Conservation (phyloP, 345 rosid genomes). For the Eucalyptus tenuipes region DNA sequence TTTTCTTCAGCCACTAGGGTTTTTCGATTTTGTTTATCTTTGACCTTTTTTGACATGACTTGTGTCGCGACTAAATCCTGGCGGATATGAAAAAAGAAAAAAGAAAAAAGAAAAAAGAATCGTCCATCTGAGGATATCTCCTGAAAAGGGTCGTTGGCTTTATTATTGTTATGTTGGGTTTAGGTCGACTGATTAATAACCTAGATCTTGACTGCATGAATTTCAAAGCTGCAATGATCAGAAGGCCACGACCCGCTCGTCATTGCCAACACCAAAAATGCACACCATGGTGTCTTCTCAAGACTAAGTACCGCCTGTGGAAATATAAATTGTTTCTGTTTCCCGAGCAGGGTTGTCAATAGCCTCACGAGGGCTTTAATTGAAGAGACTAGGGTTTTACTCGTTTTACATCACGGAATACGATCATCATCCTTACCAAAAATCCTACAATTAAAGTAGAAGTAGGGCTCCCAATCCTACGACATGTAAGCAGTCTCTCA, state of each 20-base stretch:
- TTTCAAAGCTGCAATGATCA: background rate
- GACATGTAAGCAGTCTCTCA: background rate
- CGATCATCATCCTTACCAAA: background rate
- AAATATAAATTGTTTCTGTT: background rate
- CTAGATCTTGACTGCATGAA: background rate
- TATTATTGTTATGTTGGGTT: background rate
- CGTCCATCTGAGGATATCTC: background rate
- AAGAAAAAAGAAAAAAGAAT: background rate
- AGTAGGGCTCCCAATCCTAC: background rate
- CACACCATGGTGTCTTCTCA: background rate
- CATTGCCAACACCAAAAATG: background rate
- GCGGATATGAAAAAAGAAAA: background rate
- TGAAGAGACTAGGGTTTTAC: background rate
- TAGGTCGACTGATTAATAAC: background rate
- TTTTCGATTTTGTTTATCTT: background rate
- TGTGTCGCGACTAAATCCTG: background rate
- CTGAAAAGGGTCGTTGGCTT: background rate
- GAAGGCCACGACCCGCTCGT: background rate
- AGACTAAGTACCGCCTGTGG: background rate
- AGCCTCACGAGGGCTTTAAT: background rate
- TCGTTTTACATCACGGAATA: background rate
- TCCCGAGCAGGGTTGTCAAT: background rate
- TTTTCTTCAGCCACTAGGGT: background rate
- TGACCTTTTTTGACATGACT: background rate
- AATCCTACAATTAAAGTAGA: background rate